Evolutionary conservation across 805 yeast genomes (phyloP), one percentile per base, ranked within the genome.

Genomic region (Hanseniaspora jakobsenii): DNA sequence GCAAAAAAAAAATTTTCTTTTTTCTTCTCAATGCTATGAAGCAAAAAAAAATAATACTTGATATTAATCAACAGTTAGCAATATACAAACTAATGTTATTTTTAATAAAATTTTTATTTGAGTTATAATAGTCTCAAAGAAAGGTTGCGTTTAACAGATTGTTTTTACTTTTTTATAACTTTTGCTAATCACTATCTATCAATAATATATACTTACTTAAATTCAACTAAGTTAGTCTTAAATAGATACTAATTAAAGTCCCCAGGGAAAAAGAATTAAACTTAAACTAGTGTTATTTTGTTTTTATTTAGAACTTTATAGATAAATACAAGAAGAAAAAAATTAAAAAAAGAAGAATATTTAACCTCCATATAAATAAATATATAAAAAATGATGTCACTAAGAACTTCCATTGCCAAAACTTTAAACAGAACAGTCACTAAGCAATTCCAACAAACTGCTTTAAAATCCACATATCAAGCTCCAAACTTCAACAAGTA

Each of bases 401-500:
- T 55, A 47, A 55, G 57, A 55, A 46, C 52, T 44, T 49, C 53
- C 34, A 49, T 52, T 52, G 21, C 46, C 52, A 31, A 35, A 37
- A 42, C 39, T 26, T 42, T 42, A 32, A 42, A 35, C 46, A 42
- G 29, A 30, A 34, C 46, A 29, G 37, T 42, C 27, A 21, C 46
- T 16, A 35, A 29, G 24, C 46, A 42, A 35, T 29, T 42, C 46
- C 46, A 42, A 35, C 46, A 42, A 35, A 40, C 56, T 10, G 64
- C 72, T 48, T 66, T 72, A 51, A 80, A 81, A 60, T 75, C 91
- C 44, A 75, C 79, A 55, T 87, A 82, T 72, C 80, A 83, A 66
- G 87, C 91, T 42, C 97, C 96, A 63, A 89, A 87, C 67, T 87
- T 75, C 66, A 73, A 81, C 51, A 78, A 74, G 54, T 82, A 84